Evolutionary conservation across 2,329 filamentous ascomycete genomes (phyloP).

Genomic region (Sphaerulina musiva): DNA sequence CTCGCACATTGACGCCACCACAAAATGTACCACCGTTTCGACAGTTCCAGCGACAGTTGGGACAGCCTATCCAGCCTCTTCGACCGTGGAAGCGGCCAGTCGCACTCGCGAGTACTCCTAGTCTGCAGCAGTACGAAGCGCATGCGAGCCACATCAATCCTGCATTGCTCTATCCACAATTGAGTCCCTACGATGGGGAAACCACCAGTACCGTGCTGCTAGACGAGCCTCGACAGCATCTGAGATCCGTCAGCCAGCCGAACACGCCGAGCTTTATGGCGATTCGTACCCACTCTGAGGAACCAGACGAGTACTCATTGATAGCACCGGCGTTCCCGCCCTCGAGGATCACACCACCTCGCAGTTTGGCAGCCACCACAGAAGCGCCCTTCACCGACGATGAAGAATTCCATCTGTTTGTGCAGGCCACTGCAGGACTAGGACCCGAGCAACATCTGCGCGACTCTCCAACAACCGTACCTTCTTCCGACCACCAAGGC

Average conservation of each 20-base stretch:
- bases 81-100: slow-evolving; percentile 5
- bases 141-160: slow-evolving; percentile 5
- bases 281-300: slow-evolving; percentile 2
- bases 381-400: slow-evolving; percentile 28
- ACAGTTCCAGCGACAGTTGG: slow-evolving; percentile 7
- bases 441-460: slow-evolving; percentile 22
- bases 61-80: slow-evolving; percentile 3
- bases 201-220: not conserved
- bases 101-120: not conserved
- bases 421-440: slow-evolving; percentile 31
- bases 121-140: slow-evolving; percentile 7
- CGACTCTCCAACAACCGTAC: not conserved
- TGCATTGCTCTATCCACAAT: slow-evolving; percentile 22
- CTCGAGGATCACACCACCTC: too few species aligned
- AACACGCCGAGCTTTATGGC: slow-evolving; percentile 15
- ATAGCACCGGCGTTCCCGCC: not conserved
- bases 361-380: not conserved
- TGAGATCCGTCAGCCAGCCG: slow-evolving; percentile 27
- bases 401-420: slow-evolving; percentile 31
- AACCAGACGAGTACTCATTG: slow-evolving; percentile 9
- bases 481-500: not conserved
- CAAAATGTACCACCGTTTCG: slow-evolving; percentile 2
- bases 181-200: slow-evolving; percentile 20
- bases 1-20: slow-evolving; percentile 1
- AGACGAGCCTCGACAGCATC: slow-evolving; percentile 8